Evolutionary conservation across 2,329 filamentous ascomycete genomes (phyloP), one percentile per base, ranked within the genome.

Genomic region (Dryadomyces quercus-mongolicae): DNA sequence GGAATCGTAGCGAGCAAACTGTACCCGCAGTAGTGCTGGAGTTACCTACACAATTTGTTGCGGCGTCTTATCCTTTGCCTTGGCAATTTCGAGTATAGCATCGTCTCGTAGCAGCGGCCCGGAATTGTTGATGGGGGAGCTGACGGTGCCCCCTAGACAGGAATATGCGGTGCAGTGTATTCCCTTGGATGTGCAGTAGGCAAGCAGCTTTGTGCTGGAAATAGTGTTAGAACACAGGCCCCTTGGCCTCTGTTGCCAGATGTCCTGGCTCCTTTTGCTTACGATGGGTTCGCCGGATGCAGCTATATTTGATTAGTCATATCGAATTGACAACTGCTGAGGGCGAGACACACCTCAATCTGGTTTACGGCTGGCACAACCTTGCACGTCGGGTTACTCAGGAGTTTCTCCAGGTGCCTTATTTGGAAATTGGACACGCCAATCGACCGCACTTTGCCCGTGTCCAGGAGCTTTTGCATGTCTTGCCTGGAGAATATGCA

Each of bases 151-250:
- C 58, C 85, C 85, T 20, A 90, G 76, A 68, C 83, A 86, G 13
- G 84, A 88, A 73, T 89, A 88, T 47, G 80, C 85, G 2, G 86
- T 88, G 65, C 69, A 73, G 73, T 90, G 85, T 65, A 92, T 90
- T 62, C 80, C 82, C 73, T 88, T 88, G 60, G 77, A 71, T 57
- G 78, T 76, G 75, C 80, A 83, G 75, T 86, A 90, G 56, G 80
- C 77, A 58, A 91, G 74, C 43, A 91, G 80, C 71, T 88, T 88
- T 51, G 84, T 84, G n/a, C 47, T 36, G n/a, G n/a, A 40, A 40
- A 40, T 8, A 40, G 15, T 8, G 36, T 12, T 16, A 40, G 36
- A 40, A 16, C 3, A 9, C 15, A 31, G 25, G 4, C 25, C 25
- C 25, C 25, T 18, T 18, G 4, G 18, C 15, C 10, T 25, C n/a